A percentile compares a stretch with the other conserved stretches of the same genome.
phyloP scores from a whole-genome alignment of 192 early-diverging fungal genomes.

The Physocladia obscura region DNA sequence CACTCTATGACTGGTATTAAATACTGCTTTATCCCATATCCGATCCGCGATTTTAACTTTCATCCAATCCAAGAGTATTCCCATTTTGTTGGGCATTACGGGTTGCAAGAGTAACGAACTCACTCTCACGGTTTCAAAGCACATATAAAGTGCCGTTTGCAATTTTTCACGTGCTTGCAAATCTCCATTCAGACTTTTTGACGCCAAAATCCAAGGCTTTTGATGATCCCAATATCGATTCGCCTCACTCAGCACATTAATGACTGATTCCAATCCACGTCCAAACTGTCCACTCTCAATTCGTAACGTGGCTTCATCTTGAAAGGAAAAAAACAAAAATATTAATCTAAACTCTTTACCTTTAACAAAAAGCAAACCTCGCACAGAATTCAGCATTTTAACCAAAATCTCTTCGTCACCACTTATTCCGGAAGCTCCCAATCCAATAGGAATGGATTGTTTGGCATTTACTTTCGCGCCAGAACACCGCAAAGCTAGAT shows the following conservation, averaged over 20 bases:
- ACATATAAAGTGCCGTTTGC: slow-evolving; percentile 67
- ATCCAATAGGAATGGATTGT: slow-evolving; percentile 25
- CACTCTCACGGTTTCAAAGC: slow-evolving; percentile 74
- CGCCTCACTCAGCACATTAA: slow-evolving; percentile 66
- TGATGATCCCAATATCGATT: slow-evolving; percentile 71
- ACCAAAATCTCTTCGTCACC: slow-evolving; percentile 28
- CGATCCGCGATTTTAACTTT: slow-evolving; percentile 58
- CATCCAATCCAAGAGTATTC: slow-evolving; percentile 65
- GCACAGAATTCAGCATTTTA: not conserved
- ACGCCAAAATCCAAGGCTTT: slow-evolving; percentile 79
- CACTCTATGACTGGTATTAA: slow-evolving; percentile 16
- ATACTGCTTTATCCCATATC: slow-evolving; percentile 52
- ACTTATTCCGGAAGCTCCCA: slow-evolving; percentile 1
- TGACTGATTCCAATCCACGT: slow-evolving; percentile 58
- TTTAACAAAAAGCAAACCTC: slow-evolving; percentile 5
- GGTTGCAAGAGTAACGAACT: slow-evolving; percentile 76
- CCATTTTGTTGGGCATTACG: slow-evolving; percentile 80
- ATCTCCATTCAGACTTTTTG: slow-evolving; percentile 21
- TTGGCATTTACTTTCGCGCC: slow-evolving; percentile 28
- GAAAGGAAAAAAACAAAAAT: not conserved
- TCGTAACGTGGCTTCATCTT: slow-evolving; percentile 21
- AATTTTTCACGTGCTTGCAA: slow-evolving; percentile 40
- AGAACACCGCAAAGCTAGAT: slow-evolving; percentile 22
- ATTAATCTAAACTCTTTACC: not conserved
- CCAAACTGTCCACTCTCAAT: slow-evolving; percentile 65